phyloP scores from a whole-genome alignment of 768 basidiomycete species.

The Tulasnella sp. region DNA sequence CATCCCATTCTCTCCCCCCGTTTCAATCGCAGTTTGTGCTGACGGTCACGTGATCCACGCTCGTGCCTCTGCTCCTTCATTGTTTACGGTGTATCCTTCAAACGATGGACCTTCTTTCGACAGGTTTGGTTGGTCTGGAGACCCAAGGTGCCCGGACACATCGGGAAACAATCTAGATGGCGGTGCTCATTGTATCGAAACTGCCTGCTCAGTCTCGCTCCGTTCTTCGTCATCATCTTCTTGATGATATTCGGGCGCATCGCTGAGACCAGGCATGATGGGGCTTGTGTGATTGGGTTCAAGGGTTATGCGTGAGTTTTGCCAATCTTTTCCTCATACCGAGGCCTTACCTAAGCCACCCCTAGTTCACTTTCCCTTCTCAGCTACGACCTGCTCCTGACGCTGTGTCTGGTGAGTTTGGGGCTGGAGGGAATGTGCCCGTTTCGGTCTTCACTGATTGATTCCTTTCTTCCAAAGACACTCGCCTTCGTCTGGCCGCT shows the following conservation, averaged over 20 bases:
- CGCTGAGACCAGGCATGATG: conserved; percentile 32
- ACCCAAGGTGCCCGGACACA: background rate
- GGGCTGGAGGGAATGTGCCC: background rate
- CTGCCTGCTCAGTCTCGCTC: conserved; percentile 39
- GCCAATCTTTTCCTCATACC: background rate
- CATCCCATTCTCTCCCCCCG: conserved; percentile 9
- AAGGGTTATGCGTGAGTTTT: conserved; percentile 38
- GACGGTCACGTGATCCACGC: background rate
- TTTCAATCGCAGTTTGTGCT: background rate
- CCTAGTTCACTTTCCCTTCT: conserved; percentile 43
- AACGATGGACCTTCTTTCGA: background rate
- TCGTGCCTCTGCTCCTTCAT: background rate
- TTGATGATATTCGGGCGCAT: conserved; percentile 39
- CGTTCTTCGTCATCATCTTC: conserved; percentile 43
- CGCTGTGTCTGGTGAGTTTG: conserved; percentile 24
- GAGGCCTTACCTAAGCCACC: no score
- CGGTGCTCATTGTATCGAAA: conserved; percentile 44
- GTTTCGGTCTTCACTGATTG: conserved; percentile 34
- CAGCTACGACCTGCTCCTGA: conserved; percentile 47
- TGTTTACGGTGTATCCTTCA: background rate
- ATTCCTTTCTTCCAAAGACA: conserved; percentile 42
- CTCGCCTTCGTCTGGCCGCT: conserved; percentile 47
- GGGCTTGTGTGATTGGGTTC: conserved; percentile 48
- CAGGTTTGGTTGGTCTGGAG: conserved; percentile 32
- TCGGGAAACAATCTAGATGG: conserved; percentile 31